Conservation (phyloP, 352 stramenopile species). For the Elongisporangium prolatum region DNA sequence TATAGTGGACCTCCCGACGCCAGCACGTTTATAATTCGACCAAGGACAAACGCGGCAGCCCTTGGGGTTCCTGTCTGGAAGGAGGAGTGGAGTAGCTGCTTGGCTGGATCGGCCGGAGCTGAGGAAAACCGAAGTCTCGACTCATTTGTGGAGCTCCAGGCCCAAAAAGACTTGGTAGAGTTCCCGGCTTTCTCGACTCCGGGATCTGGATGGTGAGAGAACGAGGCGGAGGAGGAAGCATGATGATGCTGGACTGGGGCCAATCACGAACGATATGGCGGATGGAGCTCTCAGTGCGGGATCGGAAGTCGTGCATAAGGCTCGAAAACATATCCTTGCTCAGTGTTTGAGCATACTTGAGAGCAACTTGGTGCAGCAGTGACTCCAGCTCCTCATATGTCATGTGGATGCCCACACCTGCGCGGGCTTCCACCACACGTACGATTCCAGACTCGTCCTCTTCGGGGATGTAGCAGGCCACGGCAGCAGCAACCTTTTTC, state of each 20-base stretch:
- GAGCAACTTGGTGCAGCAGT: constrained; percentile 49
- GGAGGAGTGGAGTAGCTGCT: background rate
- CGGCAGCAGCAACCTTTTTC: constrained; percentile 28
- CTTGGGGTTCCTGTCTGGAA: background rate
- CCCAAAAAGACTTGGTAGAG: background rate
- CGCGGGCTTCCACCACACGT: constrained; percentile 60
- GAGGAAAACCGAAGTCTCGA: background rate
- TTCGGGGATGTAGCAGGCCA: constrained; percentile 59
- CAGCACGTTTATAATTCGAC: background rate
- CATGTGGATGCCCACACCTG: constrained; percentile 68
- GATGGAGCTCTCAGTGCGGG: constrained; percentile 55
- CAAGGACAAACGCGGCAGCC: background rate
- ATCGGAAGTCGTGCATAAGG: constrained; percentile 50
- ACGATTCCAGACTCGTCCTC: constrained; percentile 69
- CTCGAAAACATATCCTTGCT: constrained; percentile 27
- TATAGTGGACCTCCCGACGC: background rate
- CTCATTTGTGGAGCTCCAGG: background rate
- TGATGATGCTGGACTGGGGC: constrained; percentile 19
- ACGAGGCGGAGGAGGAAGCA: background rate
- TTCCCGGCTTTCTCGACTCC: background rate
- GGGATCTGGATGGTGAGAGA: background rate
- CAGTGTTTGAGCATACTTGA: constrained; percentile 46
- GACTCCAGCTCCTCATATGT: constrained; percentile 63
- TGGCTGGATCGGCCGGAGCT: background rate
- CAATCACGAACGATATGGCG: constrained; percentile 61